Base-by-base conservation (phyloP, 208 protist genomes). In the Jaenimonas drosophilae region DNA sequence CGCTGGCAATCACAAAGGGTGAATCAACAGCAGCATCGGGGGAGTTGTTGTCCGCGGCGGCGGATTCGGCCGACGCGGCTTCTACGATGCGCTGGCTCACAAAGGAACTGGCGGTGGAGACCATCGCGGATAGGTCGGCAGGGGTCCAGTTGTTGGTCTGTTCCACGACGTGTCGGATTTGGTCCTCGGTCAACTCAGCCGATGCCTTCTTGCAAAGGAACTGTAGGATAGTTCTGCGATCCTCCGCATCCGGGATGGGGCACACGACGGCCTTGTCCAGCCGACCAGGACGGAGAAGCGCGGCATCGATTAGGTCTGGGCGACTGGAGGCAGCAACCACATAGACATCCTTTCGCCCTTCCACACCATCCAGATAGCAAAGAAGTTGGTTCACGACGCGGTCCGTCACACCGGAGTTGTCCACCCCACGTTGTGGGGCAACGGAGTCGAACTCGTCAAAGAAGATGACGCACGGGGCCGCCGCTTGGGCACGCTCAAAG, bases 171-270 rank as follows among this genome's bases (percentile, higher is more conserved):
- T 55, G 42, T 27, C 49, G 57, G 38, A 89, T 49, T 41, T 80
- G 66, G 6, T 57, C 56, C 21, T 59, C 64, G 16, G 57, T 54
- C n/a, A 88, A 39, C 16, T 68, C 64, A 2, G 99, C 70, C 61
- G 98, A 96, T 88, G 99, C 97, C 63, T 99, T 99, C 46, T 96
- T 93, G n/a, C 14, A 98, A 74, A 99, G 97, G 62, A 98, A 98
- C 38, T 70, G 70, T 19, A 99, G 76, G 49, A 99, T 97, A 52
- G 98, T 78, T 23, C 79, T 34, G 33, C 91, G 65, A 33, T 96
- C 89, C 16, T 64, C 49, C 17, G 62, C 26, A n/a, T 62, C 68
- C 9, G 94, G 91, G 27, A 97, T 72, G 5, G 76, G 66, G 57
- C 88, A 96, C 29, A 76, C 58, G 6, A 96, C 60, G 4, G 67